Evolutionary conservation across 805 yeast genomes (phyloP), one percentile per base, ranked within the genome.

Genomic region (Zygosaccharomyces kombuchaensis): DNA sequence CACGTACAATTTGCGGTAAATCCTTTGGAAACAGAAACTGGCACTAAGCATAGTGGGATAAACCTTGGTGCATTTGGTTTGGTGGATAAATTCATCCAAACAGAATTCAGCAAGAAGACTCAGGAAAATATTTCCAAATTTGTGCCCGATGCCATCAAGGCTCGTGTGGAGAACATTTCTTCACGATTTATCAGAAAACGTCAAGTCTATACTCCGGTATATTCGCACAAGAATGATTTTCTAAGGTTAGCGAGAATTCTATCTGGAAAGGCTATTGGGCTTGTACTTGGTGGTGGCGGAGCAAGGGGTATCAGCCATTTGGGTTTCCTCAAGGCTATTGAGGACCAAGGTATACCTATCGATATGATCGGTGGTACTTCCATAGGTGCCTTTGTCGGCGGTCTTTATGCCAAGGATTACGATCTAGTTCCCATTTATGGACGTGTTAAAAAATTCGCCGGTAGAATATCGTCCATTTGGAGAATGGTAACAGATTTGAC

Each of bases 271-370:
- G 96, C 96, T 0, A 86, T 93, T 34, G 99, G 98, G 0, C 70
- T 93, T 14, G 97, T 91, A 5, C 71, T 91, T 3, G 99, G 99
- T 6, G 99, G 99, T 10, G 99, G 99, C 34, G 99, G 99, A 35
- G 96, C 98, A 0, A 74, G 98, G 55, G 99, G 99, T 1, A 74
- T 91, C 10, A 78, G 96, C 10, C 99, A 91, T 62, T 73, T 91
- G 34, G 99, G 99, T 3, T 83, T 93, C 2, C 77, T 91, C n/a
- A 79, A 81, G 41, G 96, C 97, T 0, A 68, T 91, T 8, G 98
- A 91, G 62, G 95, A 87, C 52, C 80, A 81, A 45, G 97, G 97
- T 0, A 85, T 91, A 10, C 99, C 99, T 0, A 82, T 93, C 30
- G 99, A 91, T 66, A 71, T 90, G 50, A 78, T 91, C 41, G 99